phyloP scores from a whole-genome alignment of 139 green algal species.

The Desmodesmus armatus region DNA sequence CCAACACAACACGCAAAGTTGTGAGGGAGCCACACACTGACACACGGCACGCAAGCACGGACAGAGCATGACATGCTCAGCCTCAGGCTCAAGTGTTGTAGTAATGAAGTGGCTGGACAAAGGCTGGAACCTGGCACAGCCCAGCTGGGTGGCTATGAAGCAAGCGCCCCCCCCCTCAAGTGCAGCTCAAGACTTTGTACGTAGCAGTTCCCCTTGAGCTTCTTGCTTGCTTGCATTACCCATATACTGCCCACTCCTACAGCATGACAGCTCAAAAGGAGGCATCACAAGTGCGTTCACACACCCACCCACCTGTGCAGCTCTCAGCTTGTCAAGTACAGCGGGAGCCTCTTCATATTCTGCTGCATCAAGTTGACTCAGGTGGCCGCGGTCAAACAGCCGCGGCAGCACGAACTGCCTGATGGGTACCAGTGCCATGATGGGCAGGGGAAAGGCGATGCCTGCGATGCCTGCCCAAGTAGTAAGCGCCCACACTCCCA shows the following conservation, averaged over 20 bases:
- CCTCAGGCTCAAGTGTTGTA: background rate
- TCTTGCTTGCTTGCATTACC: background rate
- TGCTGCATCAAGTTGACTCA: slow-evolving; percentile 75
- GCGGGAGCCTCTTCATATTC: slow-evolving; percentile 69
- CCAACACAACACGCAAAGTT: background rate
- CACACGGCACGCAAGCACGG: background rate
- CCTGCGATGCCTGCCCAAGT: slow-evolving; percentile 50
- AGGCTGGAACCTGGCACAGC: too few species aligned
- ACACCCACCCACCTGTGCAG: slow-evolving; percentile 17
- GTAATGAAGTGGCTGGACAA: background rate
- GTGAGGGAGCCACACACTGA: background rate
- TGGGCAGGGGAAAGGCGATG: slow-evolving; percentile 82
- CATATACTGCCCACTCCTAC: background rate
- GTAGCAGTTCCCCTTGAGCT: too few species aligned
- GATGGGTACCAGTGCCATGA: slow-evolving; percentile 86
- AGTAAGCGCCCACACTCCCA: slow-evolving; percentile 57
- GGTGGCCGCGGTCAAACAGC: slow-evolving; percentile 33
- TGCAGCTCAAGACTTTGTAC: too few species aligned
- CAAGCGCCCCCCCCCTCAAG: background rate
- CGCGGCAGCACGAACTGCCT: slow-evolving; percentile 74
- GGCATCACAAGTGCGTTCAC: background rate
- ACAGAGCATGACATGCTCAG: background rate
- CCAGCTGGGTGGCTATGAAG: background rate
- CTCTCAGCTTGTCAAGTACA: slow-evolving; percentile 18
- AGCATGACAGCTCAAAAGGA: background rate